Percentiles rank a stretch among this genome's conserved stretches.
These are phyloP conservation scores for Geoglossum cookeanum DNA, from an alignment of 2,329 filamentous ascomycete species.

Conservation along the genomic window DNA sequence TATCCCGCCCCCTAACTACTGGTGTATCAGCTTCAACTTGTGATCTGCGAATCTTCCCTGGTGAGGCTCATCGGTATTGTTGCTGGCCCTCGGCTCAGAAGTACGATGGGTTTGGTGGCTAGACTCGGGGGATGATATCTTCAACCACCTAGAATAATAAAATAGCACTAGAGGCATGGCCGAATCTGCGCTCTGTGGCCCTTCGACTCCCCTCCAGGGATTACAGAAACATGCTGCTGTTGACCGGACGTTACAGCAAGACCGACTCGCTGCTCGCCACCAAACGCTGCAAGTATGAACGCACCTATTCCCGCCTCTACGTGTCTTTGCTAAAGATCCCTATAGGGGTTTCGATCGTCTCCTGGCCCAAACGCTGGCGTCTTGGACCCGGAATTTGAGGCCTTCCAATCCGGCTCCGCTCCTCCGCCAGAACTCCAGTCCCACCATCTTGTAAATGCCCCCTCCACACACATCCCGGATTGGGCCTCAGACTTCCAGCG, in stretches of 20 bases:
- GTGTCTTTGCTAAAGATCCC: neutral
- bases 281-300: constrained; percentile 32
- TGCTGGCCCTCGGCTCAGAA: neutral
- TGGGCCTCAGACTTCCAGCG: constrained; percentile 32
- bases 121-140: neutral
- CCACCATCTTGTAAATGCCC: neutral
- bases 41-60: neutral
- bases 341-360: constrained; percentile 41
- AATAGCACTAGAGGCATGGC: constrained; percentile 31
- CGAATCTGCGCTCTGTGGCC: constrained; percentile 46
- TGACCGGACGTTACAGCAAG: constrained; percentile 54
- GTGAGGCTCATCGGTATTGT: neutral
- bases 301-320: neutral
- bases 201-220: constrained; percentile 55
- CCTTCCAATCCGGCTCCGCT: constrained; percentile 38
- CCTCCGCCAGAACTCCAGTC: constrained; percentile 13
- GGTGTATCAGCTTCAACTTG: neutral
- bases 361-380: constrained; percentile 32
- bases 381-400: constrained; percentile 48
- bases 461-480: constrained; percentile 15
- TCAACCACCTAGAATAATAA: neutral
- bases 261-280: constrained; percentile 38
- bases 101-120: neutral
- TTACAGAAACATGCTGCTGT: constrained; percentile 50
- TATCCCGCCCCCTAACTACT: neutral